These are phyloP conservation scores for Diaporthe ampelina DNA, from an alignment of 2,329 filamentous ascomycete species.

Conservation along the genomic window DNA sequence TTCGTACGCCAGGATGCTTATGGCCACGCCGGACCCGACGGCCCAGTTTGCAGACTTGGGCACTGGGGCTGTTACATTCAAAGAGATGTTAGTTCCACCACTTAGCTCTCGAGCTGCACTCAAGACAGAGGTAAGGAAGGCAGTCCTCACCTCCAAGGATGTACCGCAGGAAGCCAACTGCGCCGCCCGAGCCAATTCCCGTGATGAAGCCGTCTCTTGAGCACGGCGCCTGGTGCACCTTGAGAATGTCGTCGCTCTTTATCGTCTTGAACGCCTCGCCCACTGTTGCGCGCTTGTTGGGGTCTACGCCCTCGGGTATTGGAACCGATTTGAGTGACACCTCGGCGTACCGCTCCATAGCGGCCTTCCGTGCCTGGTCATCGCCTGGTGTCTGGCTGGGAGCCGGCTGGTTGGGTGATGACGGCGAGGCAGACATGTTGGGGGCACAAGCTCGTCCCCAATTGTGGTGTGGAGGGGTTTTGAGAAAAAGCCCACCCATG, in stretches of 20 bases:
- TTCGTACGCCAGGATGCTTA: slow-evolving; percentile 82
- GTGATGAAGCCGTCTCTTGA: slow-evolving; percentile 85
- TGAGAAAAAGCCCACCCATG: not conserved
- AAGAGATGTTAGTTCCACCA: not conserved
- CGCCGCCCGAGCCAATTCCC: slow-evolving; percentile 85
- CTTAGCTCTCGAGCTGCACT: no score
- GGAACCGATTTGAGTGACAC: slow-evolving; percentile 41
- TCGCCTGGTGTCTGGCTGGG: slow-evolving; percentile 10
- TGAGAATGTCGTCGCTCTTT: slow-evolving; percentile 76
- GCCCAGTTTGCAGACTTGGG: slow-evolving; percentile 86
- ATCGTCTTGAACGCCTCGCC: slow-evolving; percentile 77
- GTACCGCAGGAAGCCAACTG: slow-evolving; percentile 79
- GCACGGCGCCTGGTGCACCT: slow-evolving; percentile 85
- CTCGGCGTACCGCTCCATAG: slow-evolving; percentile 42
- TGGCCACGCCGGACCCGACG: slow-evolving; percentile 80
- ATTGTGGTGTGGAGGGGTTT: not conserved
- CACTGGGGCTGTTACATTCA: slow-evolving; percentile 61
- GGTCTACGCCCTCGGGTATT: slow-evolving; percentile 39
- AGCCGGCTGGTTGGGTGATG: slow-evolving; percentile 1
- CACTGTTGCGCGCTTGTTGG: slow-evolving; percentile 53
- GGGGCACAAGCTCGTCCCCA: slow-evolving; percentile 7
- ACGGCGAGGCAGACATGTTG: slow-evolving; percentile 33
- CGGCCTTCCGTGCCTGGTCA: slow-evolving; percentile 27
- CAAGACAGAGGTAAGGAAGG: no score
- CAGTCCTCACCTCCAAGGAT: slow-evolving; percentile 76